Base-by-base conservation (phyloP, 164 flowering plant species). In the Aristolochia californica region DNA sequence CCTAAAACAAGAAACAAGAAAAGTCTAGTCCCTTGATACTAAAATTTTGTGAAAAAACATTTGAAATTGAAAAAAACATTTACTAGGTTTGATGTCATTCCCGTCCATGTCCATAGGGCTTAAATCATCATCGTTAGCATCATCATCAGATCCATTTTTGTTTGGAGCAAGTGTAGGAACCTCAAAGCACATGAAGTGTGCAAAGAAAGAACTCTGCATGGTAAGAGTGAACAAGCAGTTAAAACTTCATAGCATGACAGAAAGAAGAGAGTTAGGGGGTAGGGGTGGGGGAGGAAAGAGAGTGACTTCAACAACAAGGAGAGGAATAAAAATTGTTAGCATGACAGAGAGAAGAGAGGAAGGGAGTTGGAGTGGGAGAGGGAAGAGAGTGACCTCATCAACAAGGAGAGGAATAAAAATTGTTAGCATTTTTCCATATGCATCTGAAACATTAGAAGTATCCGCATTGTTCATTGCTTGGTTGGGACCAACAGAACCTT, bases 101-200 rank as follows among this genome's bases (percentile, higher is more conserved):
- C 86, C 97, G 75, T 93, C 99, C 55, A 87, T 83, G 69, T 93
- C 99, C 90, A 89, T 72, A 59, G 82, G 86, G 48, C 97, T 95
- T 63, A 89, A 74, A 76, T 93, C 99, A 69, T 93, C 98, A 45
- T 83, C 91, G 64, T 78, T 74, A 26, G 55, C 59, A 34, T 83
- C 83, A 69, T 77, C 83, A 62, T 65, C 70, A 57, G 74, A 60
- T 60, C 78, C 81, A 62, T 56, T 53, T 77, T 77, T 85, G 52
- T 28, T 62, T 68, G 91, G 91, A 71, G 75, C 89, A 72, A 90
- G 95, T 48, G 95, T 81, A 60, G 95, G 91, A 69, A 94, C 99
- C 70, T 90, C 96, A 78, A 94, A 94, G 84, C 99, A 94, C 99
- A 94, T 94, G 70, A 94, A 94, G 69, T 88, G 96, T 56, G 99